Evolutionary conservation across 352 stramenopile species (phyloP).

Genomic region (Pythium aristosporum): DNA sequence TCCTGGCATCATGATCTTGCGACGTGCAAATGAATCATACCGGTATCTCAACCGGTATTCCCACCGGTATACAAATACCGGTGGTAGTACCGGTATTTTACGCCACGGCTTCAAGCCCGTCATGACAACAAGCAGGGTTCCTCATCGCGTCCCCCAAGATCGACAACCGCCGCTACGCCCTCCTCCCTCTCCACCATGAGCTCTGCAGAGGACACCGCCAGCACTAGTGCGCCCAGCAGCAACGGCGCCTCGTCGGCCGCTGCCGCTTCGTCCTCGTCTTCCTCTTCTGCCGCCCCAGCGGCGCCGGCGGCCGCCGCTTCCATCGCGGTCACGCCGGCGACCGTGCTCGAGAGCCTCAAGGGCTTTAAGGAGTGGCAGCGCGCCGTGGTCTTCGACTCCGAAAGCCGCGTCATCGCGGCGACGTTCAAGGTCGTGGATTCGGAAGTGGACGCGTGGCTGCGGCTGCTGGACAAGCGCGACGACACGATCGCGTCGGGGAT

Average conservation of each 20-base stretch:
- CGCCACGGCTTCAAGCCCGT: background rate
- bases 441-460: conserved; percentile 36
- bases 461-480: conserved; percentile 78
- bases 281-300: conserved; percentile 11
- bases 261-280: conserved; percentile 20
- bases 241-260: conserved; percentile 8
- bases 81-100: background rate
- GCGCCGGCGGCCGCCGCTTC: conserved; percentile 13
- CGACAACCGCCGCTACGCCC: background rate
- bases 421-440: conserved; percentile 66
- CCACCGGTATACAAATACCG: background rate
- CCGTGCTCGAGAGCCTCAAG: conserved; percentile 53
- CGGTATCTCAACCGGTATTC: too few relatives aligned
- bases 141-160: background rate
- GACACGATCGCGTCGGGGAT: conserved; percentile 72
- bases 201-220: background rate
- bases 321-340: conserved; percentile 29
- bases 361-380: conserved; percentile 70
- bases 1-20: too few relatives aligned
- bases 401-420: conserved; percentile 46
- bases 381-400: conserved; percentile 56
- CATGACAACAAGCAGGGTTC: background rate
- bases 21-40: too few relatives aligned
- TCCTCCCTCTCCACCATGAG: conserved; percentile 5
- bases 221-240: conserved; percentile 11